phyloP scores from a whole-genome alignment of 345 rosid genomes.

The Eucalyptus cloeziana region DNA sequence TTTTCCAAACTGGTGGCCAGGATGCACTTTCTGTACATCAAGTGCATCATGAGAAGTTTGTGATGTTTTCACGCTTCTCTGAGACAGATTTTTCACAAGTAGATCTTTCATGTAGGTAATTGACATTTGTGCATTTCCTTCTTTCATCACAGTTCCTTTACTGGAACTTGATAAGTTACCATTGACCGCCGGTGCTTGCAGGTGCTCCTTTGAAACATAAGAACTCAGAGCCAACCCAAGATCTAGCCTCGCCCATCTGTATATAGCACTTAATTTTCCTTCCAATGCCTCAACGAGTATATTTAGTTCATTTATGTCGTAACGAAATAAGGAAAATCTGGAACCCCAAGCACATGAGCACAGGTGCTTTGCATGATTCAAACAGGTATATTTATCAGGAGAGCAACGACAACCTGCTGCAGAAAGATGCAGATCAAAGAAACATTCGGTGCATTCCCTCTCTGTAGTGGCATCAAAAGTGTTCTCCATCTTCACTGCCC shows the following conservation, averaged over 20 bases:
- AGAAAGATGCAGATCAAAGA: constrained; percentile 91
- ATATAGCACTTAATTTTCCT: constrained; percentile 90
- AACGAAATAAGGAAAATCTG: constrained; percentile 79
- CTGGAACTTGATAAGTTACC: constrained; percentile 22
- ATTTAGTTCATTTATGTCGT: constrained; percentile 66
- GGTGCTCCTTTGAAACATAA: constrained; percentile 24
- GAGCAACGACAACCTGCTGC: constrained; percentile 97
- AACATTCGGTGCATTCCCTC: constrained; percentile 86
- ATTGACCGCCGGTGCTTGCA: constrained; percentile 1
- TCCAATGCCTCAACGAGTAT: constrained; percentile 94
- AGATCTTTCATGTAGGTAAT: constrained; percentile 17
- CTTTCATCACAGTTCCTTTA: constrained; percentile 18
- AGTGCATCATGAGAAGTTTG: constrained; percentile 1
- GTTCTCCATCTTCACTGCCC: constrained; percentile 75
- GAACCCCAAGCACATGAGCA: constrained; percentile 65
- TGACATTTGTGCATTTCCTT: constrained; percentile 19
- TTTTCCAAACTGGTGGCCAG: constrained; percentile 3
- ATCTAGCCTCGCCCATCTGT: constrained; percentile 96
- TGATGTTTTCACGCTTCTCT: constrained; percentile 10
- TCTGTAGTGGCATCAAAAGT: constrained; percentile 80
- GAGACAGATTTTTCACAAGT: constrained; percentile 20
- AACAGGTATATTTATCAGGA: constrained; percentile 81
- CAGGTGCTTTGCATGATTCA: constrained; percentile 79
- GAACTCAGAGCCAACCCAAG: constrained; percentile 84
- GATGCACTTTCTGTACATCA: neutral